Evolutionary conservation across 768 basidiomycete species (phyloP).

Genomic region (Sarcodon aspratus): DNA sequence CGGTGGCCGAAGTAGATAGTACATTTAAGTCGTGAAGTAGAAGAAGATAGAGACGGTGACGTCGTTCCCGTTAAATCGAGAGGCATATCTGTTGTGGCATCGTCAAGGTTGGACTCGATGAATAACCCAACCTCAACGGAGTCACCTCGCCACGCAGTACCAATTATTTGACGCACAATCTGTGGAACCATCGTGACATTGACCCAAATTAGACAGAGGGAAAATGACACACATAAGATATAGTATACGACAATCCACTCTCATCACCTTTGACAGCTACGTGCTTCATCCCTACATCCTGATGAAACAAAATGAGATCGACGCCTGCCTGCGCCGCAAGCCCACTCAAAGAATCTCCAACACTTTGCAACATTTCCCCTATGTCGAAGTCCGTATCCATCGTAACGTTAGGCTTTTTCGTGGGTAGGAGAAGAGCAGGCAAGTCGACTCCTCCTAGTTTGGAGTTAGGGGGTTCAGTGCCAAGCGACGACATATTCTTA

Average conservation of each 20-base stretch:
- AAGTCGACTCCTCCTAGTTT: not conserved
- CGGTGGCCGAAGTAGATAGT: conserved; percentile 47
- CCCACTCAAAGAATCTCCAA: conserved; percentile 82
- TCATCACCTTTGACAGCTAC: conserved; percentile 80
- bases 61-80: not conserved
- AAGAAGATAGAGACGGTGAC: conserved; percentile 4
- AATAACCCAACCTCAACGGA: conserved; percentile 79
- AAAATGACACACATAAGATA: conserved; percentile 65
- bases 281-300: conserved; percentile 81
- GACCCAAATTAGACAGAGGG: conserved; percentile 1
- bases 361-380: conserved; percentile 80
- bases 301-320: conserved; percentile 85
- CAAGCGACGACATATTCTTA: conserved; percentile 62
- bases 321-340: conserved; percentile 75
- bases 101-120: conserved; percentile 22
- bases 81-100: not conserved
- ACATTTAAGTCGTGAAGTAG: conserved; percentile 32
- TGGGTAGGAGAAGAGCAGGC: not conserved
- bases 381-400: conserved; percentile 68
- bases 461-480: conserved; percentile 6
- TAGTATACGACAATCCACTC: conserved; percentile 66
- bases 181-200: conserved; percentile 21
- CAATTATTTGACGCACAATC: conserved; percentile 79
- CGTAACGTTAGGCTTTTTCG: conserved; percentile 4
- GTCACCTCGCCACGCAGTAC: conserved; percentile 59